A percentile compares a stretch with the other conserved stretches of the same genome.
phyloP scores from a whole-genome alignment of 1,139 yeast species.

The Yamadazyma jaroonii region DNA sequence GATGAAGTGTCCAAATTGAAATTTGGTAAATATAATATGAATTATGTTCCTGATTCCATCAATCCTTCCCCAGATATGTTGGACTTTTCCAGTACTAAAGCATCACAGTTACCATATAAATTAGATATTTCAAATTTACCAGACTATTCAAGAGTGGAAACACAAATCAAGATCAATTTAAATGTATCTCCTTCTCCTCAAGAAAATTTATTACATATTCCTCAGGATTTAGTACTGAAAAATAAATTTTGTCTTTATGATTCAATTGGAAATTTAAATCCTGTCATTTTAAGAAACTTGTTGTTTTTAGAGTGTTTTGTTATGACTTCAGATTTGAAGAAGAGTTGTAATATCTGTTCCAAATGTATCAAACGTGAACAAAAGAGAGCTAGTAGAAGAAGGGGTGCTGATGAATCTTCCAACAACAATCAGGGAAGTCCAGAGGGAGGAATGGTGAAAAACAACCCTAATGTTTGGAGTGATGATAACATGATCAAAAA shows the following conservation, averaged over 20 bases:
- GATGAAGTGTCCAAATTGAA: constrained; percentile 53
- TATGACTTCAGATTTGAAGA: constrained; percentile 48
- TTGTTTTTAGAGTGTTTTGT: constrained; percentile 67
- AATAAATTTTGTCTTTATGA: constrained; percentile 70
- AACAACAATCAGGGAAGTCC: not conserved
- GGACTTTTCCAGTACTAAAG: constrained; percentile 35
- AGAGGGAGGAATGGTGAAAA: constrained; percentile 28
- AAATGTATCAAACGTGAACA: constrained; percentile 90
- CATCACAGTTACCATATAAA: constrained; percentile 53
- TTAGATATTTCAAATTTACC: constrained; percentile 66
- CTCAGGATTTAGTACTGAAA: constrained; percentile 83
- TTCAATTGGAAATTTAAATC: constrained; percentile 42
- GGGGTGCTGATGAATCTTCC: constrained; percentile 36
- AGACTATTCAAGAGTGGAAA: constrained; percentile 83
- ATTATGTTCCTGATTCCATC: constrained; percentile 34
- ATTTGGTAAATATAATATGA: constrained; percentile 50
- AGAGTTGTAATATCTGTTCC: constrained; percentile 74
- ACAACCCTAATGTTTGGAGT: constrained; percentile 64
- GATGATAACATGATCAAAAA: constrained; percentile 70
- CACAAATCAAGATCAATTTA: constrained; percentile 80
- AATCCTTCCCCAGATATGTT: constrained; percentile 30
- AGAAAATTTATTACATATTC: constrained; percentile 69
- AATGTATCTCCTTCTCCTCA: constrained; percentile 70
- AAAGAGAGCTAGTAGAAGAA: constrained; percentile 87
- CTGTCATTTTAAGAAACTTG: constrained; percentile 48